These are phyloP conservation scores for Cadophora sp. DNA, from an alignment of 2,329 filamentous ascomycete species.

Conservation along the genomic window DNA sequence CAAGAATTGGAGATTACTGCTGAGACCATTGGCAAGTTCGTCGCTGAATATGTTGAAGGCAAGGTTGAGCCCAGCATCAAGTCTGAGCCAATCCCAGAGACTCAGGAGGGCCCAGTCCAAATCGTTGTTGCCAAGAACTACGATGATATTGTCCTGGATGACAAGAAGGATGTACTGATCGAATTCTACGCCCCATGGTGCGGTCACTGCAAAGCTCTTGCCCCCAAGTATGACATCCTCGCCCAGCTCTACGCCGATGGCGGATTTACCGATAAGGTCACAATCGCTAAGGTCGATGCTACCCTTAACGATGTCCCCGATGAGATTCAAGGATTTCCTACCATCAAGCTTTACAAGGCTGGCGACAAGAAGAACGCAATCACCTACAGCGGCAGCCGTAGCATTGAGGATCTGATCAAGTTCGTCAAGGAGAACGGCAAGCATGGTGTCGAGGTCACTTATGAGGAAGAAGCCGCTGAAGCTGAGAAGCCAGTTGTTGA, in stretches of 20 bases:
- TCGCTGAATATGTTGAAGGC: slow-evolving; percentile 83
- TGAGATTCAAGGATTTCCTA: slow-evolving; percentile 97
- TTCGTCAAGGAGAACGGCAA: slow-evolving; percentile 97
- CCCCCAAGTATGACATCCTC: slow-evolving; percentile 95
- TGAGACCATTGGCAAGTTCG: slow-evolving; percentile 77
- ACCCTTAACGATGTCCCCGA: slow-evolving; percentile 96
- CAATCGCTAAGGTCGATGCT: slow-evolving; percentile 97
- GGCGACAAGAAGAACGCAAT: slow-evolving; percentile 85
- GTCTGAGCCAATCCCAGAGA: slow-evolving; percentile 95
- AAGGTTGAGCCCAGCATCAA: slow-evolving; percentile 97
- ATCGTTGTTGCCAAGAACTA: slow-evolving; percentile 94
- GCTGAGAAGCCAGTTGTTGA: slow-evolving; percentile 47
- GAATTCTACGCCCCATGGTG: slow-evolving; percentile 99
- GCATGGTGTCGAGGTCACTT: slow-evolving; percentile 75
- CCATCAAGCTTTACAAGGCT: slow-evolving; percentile 97
- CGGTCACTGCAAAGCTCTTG: slow-evolving; percentile 98
- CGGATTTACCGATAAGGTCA: slow-evolving; percentile 82
- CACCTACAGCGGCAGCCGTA: slow-evolving; percentile 87
- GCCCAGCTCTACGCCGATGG: slow-evolving; percentile 74
- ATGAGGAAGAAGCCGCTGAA: slow-evolving; percentile 62
- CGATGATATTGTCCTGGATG: slow-evolving; percentile 87
- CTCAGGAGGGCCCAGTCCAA: slow-evolving; percentile 86
- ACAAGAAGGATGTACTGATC: slow-evolving; percentile 94
- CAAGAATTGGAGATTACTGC: slow-evolving; percentile 77
- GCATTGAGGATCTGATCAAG: slow-evolving; percentile 86